A percentile compares a stretch with the other conserved stretches of the same genome.
Evolutionary conservation across 305 asterid genomes (phyloP).

Genomic region (Ajuga reptans): DNA sequence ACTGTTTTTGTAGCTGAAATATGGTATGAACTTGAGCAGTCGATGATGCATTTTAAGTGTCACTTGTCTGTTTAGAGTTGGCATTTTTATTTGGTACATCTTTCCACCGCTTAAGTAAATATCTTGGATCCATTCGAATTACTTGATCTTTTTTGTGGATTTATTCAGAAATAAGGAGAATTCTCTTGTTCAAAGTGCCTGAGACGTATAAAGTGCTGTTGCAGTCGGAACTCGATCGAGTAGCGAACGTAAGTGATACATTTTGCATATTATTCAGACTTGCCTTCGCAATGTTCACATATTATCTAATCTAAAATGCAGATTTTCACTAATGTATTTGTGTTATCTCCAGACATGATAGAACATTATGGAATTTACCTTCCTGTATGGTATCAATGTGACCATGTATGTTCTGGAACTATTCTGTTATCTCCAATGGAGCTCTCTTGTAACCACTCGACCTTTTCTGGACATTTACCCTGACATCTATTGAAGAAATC

Average conservation of each 20-base stretch:
- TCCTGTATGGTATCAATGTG: too few species aligned
- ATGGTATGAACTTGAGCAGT: slow-evolving; percentile 1
- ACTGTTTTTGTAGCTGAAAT: slow-evolving; percentile 4
- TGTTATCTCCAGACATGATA: neutral
- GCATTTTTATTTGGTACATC: neutral
- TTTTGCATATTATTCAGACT: neutral
- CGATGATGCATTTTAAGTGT: neutral
- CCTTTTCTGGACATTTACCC: neutral
- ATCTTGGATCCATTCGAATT: slow-evolving; percentile 18
- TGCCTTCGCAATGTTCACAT: neutral
- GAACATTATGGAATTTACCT: neutral
- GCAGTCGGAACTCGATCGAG: slow-evolving; percentile 78
- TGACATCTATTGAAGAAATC: neutral
- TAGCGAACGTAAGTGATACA: slow-evolving; percentile 54
- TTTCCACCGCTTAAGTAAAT: neutral
- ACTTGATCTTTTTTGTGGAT: slow-evolving; percentile 30
- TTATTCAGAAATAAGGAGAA: slow-evolving; percentile 72
- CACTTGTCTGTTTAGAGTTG: neutral
- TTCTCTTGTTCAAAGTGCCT: slow-evolving; percentile 76
- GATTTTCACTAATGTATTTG: neutral
- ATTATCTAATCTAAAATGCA: neutral
- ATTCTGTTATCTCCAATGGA: neutral
- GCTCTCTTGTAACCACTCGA: neutral
- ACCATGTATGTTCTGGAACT: too few species aligned
- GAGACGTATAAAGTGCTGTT: slow-evolving; percentile 70